These are phyloP conservation scores for Globisporangium paddicum DNA, from an alignment of 352 stramenopile genomes.

Conservation along the genomic window DNA sequence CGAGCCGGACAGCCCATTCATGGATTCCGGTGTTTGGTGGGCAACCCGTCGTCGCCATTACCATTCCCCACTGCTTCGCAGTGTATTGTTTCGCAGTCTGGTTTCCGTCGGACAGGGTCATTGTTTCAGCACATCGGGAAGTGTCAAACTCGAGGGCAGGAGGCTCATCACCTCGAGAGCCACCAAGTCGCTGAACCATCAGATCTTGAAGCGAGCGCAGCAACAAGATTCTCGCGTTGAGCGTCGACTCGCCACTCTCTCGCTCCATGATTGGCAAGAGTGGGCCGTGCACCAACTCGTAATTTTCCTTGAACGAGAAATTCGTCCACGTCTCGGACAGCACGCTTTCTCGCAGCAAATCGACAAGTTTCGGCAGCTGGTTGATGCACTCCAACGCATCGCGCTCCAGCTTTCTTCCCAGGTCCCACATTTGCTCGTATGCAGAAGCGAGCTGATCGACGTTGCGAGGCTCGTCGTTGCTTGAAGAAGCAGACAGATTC, in stretches of 20 bases:
- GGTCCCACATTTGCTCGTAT: constrained; percentile 73
- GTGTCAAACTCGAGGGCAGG: constrained; percentile 85
- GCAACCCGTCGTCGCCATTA: constrained; percentile 82
- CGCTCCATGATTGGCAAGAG: constrained; percentile 61
- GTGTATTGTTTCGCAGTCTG: constrained; percentile 87
- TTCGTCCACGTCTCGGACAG: constrained; percentile 43
- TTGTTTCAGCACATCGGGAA: constrained; percentile 83
- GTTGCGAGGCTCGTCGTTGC: constrained; percentile 36
- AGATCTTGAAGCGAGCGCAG: constrained; percentile 83
- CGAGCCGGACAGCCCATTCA: constrained; percentile 83
- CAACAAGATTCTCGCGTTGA: constrained; percentile 55
- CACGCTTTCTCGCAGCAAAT: constrained; percentile 67
- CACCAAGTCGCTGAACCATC: constrained; percentile 76
- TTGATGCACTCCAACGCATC: constrained; percentile 73
- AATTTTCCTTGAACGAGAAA: constrained; percentile 57
- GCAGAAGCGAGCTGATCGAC: constrained; percentile 48
- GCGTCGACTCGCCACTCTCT: constrained; percentile 2
- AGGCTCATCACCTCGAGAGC: constrained; percentile 64
- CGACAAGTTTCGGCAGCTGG: constrained; percentile 45
- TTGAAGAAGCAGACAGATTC: constrained; percentile 18
- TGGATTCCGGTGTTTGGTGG: constrained; percentile 83
- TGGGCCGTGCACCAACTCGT: constrained; percentile 61
- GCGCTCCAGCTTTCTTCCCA: constrained; percentile 45
- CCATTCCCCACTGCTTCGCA: constrained; percentile 89
- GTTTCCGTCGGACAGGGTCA: constrained; percentile 81